Evolutionary conservation across 139 green algal species (phyloP).

Genomic region (Haematococcus lacustris): DNA sequence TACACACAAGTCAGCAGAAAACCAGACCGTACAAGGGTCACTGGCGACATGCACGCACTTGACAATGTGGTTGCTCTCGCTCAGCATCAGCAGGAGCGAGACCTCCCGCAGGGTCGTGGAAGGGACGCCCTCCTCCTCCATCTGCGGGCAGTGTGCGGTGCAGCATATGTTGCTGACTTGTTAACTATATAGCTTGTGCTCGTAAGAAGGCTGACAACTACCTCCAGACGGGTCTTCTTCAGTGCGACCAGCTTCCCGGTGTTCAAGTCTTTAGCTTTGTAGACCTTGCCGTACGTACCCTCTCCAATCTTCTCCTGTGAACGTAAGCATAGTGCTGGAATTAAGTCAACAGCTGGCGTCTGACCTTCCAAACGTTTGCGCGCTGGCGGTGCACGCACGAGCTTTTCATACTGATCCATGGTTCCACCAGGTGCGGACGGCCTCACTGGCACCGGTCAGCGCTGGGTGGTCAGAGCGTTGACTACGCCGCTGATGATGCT

Average conservation of each 20-base stretch:
- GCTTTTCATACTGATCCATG: conserved; percentile 4
- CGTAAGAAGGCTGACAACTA: too few species aligned
- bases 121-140: conserved; percentile 97
- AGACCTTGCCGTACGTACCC: conserved; percentile 94
- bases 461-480: too few species aligned
- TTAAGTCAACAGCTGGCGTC: not conserved
- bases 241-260: conserved; percentile 85
- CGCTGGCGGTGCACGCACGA: not conserved
- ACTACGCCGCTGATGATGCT: too few species aligned
- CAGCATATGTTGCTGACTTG: too few species aligned
- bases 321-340: not conserved
- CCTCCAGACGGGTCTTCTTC: conserved; percentile 96
- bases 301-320: conserved; percentile 87
- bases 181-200: too few species aligned
- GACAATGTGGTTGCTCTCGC: conserved; percentile 85
- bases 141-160: conserved; percentile 52
- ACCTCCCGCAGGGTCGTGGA: conserved; percentile 94
- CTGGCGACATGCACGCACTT: conserved; percentile 46
- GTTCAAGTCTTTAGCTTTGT: conserved; percentile 64
- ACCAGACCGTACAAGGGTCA: not conserved
- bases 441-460: too few species aligned
- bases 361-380: not conserved
- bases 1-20: not conserved
- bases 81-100: conserved; percentile 95
- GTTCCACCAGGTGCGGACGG: too few species aligned